phyloP scores from a whole-genome alignment of 2,329 filamentous ascomycete species.

The Aspergillus ochraceus region DNA sequence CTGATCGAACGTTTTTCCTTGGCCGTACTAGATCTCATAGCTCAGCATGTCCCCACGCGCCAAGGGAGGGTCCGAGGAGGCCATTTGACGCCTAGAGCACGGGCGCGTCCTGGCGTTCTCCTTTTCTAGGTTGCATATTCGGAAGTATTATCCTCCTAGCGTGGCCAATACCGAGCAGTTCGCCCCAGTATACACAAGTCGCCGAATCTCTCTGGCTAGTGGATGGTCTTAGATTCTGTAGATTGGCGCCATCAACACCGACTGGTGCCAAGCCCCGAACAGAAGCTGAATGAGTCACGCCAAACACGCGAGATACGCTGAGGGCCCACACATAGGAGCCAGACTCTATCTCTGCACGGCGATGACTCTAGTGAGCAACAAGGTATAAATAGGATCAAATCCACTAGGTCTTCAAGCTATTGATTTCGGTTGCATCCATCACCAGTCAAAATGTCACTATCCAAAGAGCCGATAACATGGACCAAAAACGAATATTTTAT shows the following conservation, averaged over 20 bases:
- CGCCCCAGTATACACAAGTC: no score
- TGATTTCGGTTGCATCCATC: not conserved
- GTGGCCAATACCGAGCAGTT: not conserved
- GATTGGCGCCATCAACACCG: not conserved
- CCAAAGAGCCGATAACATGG: constrained; percentile 10
- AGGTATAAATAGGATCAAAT: not conserved
- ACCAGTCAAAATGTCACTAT: constrained; percentile 7
- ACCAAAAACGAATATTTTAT: constrained; percentile 33
- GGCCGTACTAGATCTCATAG: no score
- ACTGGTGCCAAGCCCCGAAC: not conserved
- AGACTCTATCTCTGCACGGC: not conserved
- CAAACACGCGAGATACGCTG: not conserved
- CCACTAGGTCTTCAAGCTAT: not conserved
- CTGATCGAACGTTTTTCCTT: no score
- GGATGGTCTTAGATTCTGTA: not conserved
- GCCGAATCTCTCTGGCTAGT: not conserved
- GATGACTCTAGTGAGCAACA: not conserved
- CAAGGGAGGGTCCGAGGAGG: no score
- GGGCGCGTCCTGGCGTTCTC: no score
- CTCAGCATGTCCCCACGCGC: no score
- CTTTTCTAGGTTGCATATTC: no score
- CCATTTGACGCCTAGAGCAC: no score
- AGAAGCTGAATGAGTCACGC: not conserved
- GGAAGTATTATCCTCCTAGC: not conserved
- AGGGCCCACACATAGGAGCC: not conserved